Evolutionary conservation across 768 basidiomycete genomes (phyloP).

Genomic region (Hypholoma fasciculare): DNA sequence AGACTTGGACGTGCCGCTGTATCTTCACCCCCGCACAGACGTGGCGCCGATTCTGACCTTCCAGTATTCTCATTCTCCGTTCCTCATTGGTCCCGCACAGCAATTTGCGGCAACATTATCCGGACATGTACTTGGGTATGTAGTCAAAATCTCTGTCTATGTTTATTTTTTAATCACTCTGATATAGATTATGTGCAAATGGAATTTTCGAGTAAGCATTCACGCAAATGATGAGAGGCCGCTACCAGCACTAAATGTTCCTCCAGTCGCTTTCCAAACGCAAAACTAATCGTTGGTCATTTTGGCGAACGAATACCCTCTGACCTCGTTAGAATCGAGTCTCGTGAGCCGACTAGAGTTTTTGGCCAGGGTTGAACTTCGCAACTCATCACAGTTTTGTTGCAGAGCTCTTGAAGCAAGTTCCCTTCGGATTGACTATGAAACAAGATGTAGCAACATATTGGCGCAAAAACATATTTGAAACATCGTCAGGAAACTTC

Average conservation of each 20-base stretch:
- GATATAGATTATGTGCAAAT: not conserved
- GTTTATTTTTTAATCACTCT: not conserved
- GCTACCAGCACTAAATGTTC: not conserved
- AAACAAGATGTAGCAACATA: conserved; percentile 36
- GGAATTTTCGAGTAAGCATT: conserved; percentile 1
- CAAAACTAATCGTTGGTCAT: conserved; percentile 43
- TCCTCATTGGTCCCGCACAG: conserved; percentile 31
- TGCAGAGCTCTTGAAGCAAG: conserved; percentile 31
- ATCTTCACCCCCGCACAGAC: conserved; percentile 35
- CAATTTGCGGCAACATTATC: conserved; percentile 37
- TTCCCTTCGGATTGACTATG: conserved; percentile 35
- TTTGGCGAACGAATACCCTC: conserved; percentile 43
- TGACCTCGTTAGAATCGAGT: conserved; percentile 39
- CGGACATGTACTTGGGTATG: conserved; percentile 35
- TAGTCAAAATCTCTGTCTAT: not conserved
- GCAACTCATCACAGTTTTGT: not conserved
- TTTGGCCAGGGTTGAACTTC: not conserved
- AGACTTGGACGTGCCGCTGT: conserved; percentile 37
- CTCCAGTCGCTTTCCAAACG: conserved; percentile 39
- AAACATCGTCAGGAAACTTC: conserved; percentile 43
- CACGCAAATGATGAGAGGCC: not conserved
- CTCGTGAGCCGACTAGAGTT: conserved; percentile 24
- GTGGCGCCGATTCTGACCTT: conserved; percentile 23
- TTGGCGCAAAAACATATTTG: conserved; percentile 38
- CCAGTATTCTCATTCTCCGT: conserved; percentile 30